phyloP scores from a whole-genome alignment of 495 filamentous ascomycete species.

The Trichoderma reesei region DNA sequence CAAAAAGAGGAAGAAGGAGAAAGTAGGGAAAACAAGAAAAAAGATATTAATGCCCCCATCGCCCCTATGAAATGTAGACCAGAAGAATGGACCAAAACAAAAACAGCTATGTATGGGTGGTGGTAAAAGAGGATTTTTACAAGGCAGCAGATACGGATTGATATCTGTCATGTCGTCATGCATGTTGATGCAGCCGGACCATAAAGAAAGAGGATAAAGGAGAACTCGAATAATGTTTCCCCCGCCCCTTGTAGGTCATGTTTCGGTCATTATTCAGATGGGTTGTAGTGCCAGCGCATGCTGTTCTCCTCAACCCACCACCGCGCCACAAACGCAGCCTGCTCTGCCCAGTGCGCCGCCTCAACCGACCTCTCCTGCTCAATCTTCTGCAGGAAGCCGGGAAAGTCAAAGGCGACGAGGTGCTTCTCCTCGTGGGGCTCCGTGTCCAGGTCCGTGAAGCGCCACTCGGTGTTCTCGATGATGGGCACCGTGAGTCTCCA shows the following conservation, averaged over 20 bases:
- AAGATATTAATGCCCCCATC: conserved; percentile 6
- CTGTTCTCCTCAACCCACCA: conserved; percentile 11
- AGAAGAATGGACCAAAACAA: neutral
- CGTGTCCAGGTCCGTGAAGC: conserved; percentile 25
- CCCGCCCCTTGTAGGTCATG: neutral
- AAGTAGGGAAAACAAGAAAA: neutral
- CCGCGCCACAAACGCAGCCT: conserved; percentile 19
- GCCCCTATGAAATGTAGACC: neutral
- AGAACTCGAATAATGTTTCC: neutral
- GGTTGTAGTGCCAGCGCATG: conserved; percentile 4
- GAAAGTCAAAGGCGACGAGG: conserved; percentile 27
- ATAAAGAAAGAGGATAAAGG: neutral
- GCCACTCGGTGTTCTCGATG: conserved; percentile 29
- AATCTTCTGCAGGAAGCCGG: conserved; percentile 22
- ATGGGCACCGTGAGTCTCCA: conserved; percentile 32
- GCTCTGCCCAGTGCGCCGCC: conserved; percentile 33
- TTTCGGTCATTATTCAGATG: neutral
- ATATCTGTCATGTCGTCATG: neutral
- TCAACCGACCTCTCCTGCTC: conserved; percentile 24
- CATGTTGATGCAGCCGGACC: neutral
- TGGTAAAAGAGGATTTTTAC: neutral
- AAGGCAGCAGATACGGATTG: neutral
- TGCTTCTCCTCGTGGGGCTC: conserved; percentile 30
- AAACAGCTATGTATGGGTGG: neutral
- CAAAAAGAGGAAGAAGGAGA: neutral